Percentiles rank a stretch among this genome's conserved stretches.
These are phyloP conservation scores for Baudoinia panamericana DNA, from an alignment of 495 filamentous ascomycete genomes.

Conservation along the genomic window DNA sequence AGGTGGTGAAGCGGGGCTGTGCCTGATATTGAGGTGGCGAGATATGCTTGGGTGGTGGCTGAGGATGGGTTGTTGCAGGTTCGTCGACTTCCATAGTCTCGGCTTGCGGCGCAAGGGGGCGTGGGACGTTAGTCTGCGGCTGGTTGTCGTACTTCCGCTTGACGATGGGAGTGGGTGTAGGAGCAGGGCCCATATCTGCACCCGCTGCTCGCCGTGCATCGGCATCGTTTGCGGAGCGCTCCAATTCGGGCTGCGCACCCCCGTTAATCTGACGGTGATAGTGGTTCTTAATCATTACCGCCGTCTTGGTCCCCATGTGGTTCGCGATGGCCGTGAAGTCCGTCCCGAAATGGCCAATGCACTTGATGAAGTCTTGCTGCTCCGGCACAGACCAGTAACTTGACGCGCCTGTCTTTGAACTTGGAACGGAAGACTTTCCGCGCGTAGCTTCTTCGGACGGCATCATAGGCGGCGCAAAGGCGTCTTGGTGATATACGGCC, in stretches of 20 bases:
- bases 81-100: slow-evolving; percentile 45
- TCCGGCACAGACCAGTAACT: slow-evolving; percentile 98
- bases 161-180: slow-evolving; percentile 44
- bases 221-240: slow-evolving; percentile 52
- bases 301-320: slow-evolving; percentile 83
- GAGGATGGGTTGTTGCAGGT: slow-evolving; percentile 13
- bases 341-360: slow-evolving; percentile 73
- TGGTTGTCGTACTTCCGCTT: slow-evolving; percentile 49
- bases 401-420: slow-evolving; percentile 40
- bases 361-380: slow-evolving; percentile 62
- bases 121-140: slow-evolving; percentile 43
- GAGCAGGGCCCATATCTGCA: slow-evolving; percentile 56
- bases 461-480: slow-evolving; percentile 6
- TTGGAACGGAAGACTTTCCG: slow-evolving; percentile 1
- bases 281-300: slow-evolving; percentile 94
- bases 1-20: slow-evolving; percentile 19
- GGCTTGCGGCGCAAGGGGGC: slow-evolving; percentile 47
- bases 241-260: slow-evolving; percentile 50
- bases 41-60: slow-evolving; percentile 13
- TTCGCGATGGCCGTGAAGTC: slow-evolving; percentile 75
- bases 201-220: slow-evolving; percentile 56
- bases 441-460: slow-evolving; percentile 21
- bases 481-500: slow-evolving; percentile 14
- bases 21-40: slow-evolving; percentile 23
- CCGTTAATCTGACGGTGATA: slow-evolving; percentile 64